A percentile compares a stretch with the other conserved stretches of the same genome.
These are phyloP conservation scores for Coelastrella sp. DNA, from an alignment of 139 green algal genomes.

Conservation along the genomic window DNA sequence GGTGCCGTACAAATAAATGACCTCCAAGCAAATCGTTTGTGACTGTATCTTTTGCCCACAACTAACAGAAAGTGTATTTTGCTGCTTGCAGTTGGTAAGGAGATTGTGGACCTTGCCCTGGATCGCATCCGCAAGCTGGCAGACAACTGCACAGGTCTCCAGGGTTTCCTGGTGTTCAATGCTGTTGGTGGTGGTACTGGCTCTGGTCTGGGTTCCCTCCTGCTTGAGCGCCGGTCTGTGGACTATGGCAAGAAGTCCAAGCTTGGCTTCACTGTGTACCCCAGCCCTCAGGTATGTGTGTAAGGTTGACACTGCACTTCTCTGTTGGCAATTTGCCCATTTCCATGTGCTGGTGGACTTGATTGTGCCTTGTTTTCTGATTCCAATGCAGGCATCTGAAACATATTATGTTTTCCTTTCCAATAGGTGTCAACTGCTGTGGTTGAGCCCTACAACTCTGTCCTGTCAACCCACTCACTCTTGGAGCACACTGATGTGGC, in stretches of 20 bases:
- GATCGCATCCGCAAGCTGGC: constrained; percentile 97
- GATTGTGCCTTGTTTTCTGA: constrained; percentile 42
- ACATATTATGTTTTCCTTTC: too few species aligned
- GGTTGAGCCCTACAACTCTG: constrained; percentile 97
- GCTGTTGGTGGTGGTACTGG: constrained; percentile 95
- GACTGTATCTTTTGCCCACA: too few species aligned
- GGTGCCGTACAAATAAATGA: too few species aligned
- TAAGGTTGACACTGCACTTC: too few species aligned
- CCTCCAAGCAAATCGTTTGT: too few species aligned
- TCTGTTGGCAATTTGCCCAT: neutral
- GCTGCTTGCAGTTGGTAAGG: constrained; percentile 84
- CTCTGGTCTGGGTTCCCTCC: constrained; percentile 95
- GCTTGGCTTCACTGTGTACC: constrained; percentile 98
- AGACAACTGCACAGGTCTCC: constrained; percentile 97
- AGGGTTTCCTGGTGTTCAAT: constrained; percentile 99
- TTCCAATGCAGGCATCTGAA: too few species aligned
- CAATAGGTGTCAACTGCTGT: constrained; percentile 91
- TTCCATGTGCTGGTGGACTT: neutral
- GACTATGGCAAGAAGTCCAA: constrained; percentile 99
- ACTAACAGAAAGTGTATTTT: too few species aligned
- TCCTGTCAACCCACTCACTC: constrained; percentile 97
- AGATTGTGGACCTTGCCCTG: constrained; percentile 96
- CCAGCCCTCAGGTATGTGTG: constrained; percentile 79
- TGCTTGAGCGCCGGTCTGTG: constrained; percentile 97
- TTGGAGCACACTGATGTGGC: constrained; percentile 98